Base-by-base conservation (phyloP, 306 rosid species). In the Senna tora region DNA sequence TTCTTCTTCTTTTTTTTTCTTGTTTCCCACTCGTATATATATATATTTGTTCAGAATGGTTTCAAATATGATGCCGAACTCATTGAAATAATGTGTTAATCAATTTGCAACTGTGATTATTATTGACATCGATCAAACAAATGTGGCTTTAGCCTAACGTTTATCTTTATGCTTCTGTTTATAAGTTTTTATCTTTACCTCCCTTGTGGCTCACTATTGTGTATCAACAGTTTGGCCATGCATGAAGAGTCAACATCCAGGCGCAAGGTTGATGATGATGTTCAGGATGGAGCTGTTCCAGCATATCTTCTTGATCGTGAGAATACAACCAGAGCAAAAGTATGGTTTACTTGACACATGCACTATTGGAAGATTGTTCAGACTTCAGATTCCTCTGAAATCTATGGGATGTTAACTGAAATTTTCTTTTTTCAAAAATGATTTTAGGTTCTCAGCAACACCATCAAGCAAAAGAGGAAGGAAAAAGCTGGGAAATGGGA, bases 401-500 rank as follows among this genome's bases (percentile, higher is more conserved):
- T 64, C 50, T 19, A 17, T 75, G 38, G 53, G 4, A 60, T 4
- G 16, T 38, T 36, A 61, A 58, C 83, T 74, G 53, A 0, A 0
- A 0, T 46, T 2, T 8, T 59, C 8, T 47, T 42, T 52, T 60
- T 59, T 56, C 6, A 2, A 6, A 33, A 36, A 36, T 4, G 74
- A 59, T 47, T 39, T 59, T 72, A 93, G 98, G 85, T 87, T 80
- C 96, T 93, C 20, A 93, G 96, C 84, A 90, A 93, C 75, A 90
- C 98, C 16, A 76, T 93, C 64, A 90, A 93, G 96, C 97, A 90
- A 80, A 93, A 93, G 78, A 79, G 97, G 79, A 93, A 93, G 73
- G 98, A 93, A 83, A 93, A 87, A 74, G 97, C 98, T 70, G 98
- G 98, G 45, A 93, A 90, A 77, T 93, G 98, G 96, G 98, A 90